Evolutionary conservation across 345 rosid species (phyloP), one percentile per base, ranked within the genome.

Genomic region (Trapa bicornis): DNA sequence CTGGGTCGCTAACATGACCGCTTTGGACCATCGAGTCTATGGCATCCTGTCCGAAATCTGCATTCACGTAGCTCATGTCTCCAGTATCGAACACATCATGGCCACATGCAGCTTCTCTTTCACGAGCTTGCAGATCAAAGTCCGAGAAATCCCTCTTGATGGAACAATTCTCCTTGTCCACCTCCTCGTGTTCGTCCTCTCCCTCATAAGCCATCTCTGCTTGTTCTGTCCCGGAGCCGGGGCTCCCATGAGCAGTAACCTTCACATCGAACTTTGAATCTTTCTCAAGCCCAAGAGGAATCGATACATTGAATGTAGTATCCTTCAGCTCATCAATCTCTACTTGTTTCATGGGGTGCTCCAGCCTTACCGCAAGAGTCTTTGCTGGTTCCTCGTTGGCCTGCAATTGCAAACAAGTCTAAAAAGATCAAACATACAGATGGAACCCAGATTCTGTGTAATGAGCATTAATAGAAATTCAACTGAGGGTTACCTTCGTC

Each of bases 1-100:
- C 96, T 0, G 97, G 97, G 78, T 94, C 99, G 70, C 97, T 94
- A 47, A 85, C 77, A 77, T 90, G 92, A 5, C 95, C 96, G 65
- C 78, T 78, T 73, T 79, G 80, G 0, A 78, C 60, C 37, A 2
- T 35, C 36, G 62, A 41, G 37, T 78, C 81, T 65, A 58, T 57
- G 22, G 68, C 69, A 1, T n/a, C 60, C 9, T n/a, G 60, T 35
- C 6, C 6, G 33, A 54, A 54, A 35, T 6, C 60, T n/a, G 22
- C 63, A 32, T 32, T 32, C 13, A 5, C 37, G 35, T 58, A 6
- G 33, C 63, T 5, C 15, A 35, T 47, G 61, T 77, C 77, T 64
- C 45, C 41, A 1, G 57, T 60, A 73, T 71, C 65, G 50, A 73
- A 61, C 47, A 69, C 77, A 38, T 61, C 77, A 38, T 37, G 15